These are phyloP conservation scores for Leishmania mexicana DNA, from an alignment of 208 protist species.

Conservation along the genomic window DNA sequence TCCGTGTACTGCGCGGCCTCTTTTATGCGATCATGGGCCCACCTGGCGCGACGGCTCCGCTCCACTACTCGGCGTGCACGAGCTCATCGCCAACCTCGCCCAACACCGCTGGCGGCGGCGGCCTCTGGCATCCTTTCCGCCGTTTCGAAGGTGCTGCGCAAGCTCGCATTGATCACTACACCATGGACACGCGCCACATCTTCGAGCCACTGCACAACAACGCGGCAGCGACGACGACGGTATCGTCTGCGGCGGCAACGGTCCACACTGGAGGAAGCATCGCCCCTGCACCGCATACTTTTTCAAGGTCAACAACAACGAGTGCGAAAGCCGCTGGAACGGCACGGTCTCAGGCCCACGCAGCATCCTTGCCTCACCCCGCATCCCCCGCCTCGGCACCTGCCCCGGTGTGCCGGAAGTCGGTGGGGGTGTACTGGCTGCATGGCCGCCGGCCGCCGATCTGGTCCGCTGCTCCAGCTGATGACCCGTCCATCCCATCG, in stretches of 20 bases:
- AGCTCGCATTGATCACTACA: conserved; percentile 6
- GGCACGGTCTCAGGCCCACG: not conserved
- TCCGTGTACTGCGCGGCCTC: not conserved
- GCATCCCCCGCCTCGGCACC: not conserved
- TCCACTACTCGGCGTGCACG: not conserved
- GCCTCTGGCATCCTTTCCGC: not conserved
- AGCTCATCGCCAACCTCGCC: not conserved
- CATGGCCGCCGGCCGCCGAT: conserved; percentile 15
- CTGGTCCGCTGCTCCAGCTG: not conserved
- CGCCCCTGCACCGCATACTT: not conserved
- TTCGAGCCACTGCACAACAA: conserved; percentile 14
- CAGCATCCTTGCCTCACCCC: not conserved
- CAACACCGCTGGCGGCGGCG: not conserved
- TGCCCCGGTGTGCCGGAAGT: conserved; percentile 6
- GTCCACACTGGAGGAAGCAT: not conserved
- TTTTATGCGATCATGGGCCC: not conserved
- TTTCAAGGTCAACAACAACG: not conserved
- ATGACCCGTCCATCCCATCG: not conserved
- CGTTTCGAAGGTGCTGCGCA: not conserved
- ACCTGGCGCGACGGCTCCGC: not conserved
- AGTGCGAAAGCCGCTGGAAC: not conserved
- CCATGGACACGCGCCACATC: conserved; percentile 12
- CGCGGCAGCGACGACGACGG: not conserved
- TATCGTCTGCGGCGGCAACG: not conserved
- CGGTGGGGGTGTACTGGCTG: conserved; percentile 29